These are phyloP conservation scores for Proliferodiscus dingleyae DNA, from an alignment of 2,329 filamentous ascomycete genomes.

Conservation along the genomic window DNA sequence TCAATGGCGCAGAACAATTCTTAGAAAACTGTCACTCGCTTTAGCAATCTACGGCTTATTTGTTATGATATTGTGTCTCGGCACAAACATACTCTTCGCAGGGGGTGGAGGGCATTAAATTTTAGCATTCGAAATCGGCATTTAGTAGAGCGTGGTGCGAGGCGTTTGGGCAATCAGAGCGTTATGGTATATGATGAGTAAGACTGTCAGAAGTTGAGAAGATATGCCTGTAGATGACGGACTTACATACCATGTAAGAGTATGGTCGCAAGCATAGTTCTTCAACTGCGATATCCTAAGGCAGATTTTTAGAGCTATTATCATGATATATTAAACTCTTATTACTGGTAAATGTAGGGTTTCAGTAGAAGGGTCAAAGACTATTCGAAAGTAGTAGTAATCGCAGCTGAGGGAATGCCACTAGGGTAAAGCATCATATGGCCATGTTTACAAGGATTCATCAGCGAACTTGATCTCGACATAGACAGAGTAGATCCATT, in stretches of 20 bases:
- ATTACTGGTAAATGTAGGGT: too few species aligned
- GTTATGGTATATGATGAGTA: neutral
- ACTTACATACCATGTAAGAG: neutral
- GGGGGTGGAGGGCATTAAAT: conserved; percentile 50
- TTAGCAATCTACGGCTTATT: conserved; percentile 77
- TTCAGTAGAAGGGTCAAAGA: too few species aligned
- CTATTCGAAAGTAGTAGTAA: too few species aligned
- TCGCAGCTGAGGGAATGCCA: neutral
- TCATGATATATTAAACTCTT: neutral
- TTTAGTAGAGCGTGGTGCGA: neutral
- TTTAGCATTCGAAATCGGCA: neutral
- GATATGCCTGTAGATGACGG: neutral
- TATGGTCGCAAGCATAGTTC: neutral
- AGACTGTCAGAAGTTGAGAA: neutral
- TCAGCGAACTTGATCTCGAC: too few species aligned
- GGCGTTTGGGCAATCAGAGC: neutral
- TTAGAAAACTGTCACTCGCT: conserved; percentile 69
- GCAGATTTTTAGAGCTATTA: neutral
- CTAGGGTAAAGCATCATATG: too few species aligned
- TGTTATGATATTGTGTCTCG: conserved; percentile 85
- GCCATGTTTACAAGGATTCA: too few species aligned
- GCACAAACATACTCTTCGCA: conserved; percentile 78
- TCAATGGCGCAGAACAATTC: conserved; percentile 46
- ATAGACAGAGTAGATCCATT: too few species aligned
- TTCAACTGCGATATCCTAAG: neutral